Evolutionary conservation across 2,329 filamentous ascomycete genomes (phyloP).

Genomic region (Calonectria pteridis): DNA sequence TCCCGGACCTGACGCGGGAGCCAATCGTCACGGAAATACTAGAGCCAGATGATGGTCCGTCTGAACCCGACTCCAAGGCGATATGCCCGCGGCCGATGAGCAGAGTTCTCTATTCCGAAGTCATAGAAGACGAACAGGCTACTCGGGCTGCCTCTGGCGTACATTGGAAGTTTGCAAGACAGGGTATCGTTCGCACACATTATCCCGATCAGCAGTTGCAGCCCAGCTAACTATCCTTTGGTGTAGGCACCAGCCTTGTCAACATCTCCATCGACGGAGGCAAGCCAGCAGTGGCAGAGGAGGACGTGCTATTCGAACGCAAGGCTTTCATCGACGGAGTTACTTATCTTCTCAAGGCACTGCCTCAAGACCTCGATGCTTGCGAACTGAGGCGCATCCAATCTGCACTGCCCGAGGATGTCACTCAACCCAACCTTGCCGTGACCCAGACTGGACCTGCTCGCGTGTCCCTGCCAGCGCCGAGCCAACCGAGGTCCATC

Average conservation of each 20-base stretch:
- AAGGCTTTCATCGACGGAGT: constrained; percentile 74
- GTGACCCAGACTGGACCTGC: constrained; percentile 9
- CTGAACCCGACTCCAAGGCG: constrained; percentile 21
- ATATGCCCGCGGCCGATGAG: constrained; percentile 36
- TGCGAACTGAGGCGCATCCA: constrained; percentile 61
- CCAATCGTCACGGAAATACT: constrained; percentile 30
- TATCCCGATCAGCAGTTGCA: background rate
- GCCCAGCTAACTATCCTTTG: background rate
- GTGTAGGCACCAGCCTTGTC: constrained; percentile 44
- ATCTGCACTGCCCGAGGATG: constrained; percentile 41
- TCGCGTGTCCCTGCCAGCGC: background rate
- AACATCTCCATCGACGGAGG: constrained; percentile 45
- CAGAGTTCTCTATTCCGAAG: constrained; percentile 43
- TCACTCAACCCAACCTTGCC: constrained; percentile 14
- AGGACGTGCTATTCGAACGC: constrained; percentile 57
- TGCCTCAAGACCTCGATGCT: constrained; percentile 68
- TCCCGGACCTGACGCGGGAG: constrained; percentile 26
- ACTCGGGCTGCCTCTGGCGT: constrained; percentile 47
- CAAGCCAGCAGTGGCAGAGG: constrained; percentile 38
- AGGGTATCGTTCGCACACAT: constrained; percentile 39
- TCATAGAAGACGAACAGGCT: constrained; percentile 33
- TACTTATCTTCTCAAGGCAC: constrained; percentile 72
- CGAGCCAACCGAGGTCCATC: constrained; percentile 55
- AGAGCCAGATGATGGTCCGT: constrained; percentile 17
- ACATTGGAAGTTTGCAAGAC: constrained; percentile 50